phyloP scores from a whole-genome alignment of 1,284 basidiomycete genomes.

The Clitocybe nebularis region DNA sequence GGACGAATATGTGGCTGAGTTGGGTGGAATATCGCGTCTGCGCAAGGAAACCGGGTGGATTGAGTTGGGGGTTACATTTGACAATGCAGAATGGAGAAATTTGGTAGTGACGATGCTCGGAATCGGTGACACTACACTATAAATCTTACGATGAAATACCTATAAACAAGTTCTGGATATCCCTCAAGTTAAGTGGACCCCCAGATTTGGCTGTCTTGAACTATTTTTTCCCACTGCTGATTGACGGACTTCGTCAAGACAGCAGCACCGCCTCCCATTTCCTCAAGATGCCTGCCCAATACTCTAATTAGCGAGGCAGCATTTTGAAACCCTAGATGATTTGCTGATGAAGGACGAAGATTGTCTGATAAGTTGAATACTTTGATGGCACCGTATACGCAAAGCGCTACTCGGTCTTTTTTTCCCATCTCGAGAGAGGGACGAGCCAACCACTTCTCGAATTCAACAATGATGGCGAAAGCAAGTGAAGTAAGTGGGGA shows the following conservation, averaged over 20 bases:
- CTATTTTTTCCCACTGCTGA: background rate
- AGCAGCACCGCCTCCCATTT: background rate
- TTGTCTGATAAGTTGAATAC: constrained; percentile 18
- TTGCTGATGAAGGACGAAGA: constrained; percentile 14
- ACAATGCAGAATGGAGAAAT: constrained; percentile 1
- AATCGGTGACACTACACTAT: too few species aligned
- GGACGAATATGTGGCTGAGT: constrained; percentile 2
- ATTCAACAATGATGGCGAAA: constrained; percentile 14
- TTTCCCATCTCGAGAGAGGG: constrained; percentile 17
- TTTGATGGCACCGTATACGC: constrained; percentile 24
- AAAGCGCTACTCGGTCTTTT: constrained; percentile 23
- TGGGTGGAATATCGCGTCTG: constrained; percentile 16
- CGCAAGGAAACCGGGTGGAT: background rate
- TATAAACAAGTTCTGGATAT: too few species aligned
- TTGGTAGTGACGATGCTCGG: too few species aligned
- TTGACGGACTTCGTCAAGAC: background rate
- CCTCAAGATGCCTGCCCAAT: constrained; percentile 11
- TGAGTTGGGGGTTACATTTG: background rate
- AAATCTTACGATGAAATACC: too few species aligned
- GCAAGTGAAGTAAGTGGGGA: background rate
- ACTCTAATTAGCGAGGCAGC: constrained; percentile 14
- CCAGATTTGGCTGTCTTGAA: too few species aligned
- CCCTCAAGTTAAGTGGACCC: too few species aligned
- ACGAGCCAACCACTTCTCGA: constrained; percentile 18
- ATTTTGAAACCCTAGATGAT: constrained; percentile 18